These are phyloP conservation scores for Sisymbrium altissimum DNA, from an alignment of 345 rosid genomes.

Conservation along the genomic window DNA sequence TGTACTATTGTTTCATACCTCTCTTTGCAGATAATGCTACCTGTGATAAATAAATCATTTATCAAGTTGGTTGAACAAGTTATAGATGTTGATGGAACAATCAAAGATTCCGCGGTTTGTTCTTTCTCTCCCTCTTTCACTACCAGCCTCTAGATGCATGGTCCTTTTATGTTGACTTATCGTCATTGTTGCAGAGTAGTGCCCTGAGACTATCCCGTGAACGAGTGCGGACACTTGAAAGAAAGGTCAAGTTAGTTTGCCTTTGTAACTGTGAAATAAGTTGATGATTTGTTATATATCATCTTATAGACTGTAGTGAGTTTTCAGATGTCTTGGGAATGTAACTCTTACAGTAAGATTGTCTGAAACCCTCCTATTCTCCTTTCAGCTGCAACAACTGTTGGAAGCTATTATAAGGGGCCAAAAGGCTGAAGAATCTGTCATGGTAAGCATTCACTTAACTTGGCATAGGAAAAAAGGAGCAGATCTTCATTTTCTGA, in stretches of 20 bases:
- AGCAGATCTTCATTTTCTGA: slow-evolving; percentile 18
- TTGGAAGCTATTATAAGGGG: slow-evolving; percentile 66
- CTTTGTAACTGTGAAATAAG: not conserved
- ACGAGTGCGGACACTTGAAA: slow-evolving; percentile 61
- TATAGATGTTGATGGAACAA: slow-evolving; percentile 73
- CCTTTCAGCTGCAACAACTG: slow-evolving; percentile 63
- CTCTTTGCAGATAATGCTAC: slow-evolving; percentile 53
- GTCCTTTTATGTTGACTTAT: slow-evolving; percentile 16
- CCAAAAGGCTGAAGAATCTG: slow-evolving; percentile 46
- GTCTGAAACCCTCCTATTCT: slow-evolving; percentile 9
- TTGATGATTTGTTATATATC: not conserved
- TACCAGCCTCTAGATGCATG: not conserved
- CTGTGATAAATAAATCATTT: slow-evolving; percentile 52
- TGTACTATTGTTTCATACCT: not conserved
- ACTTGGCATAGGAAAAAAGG: not conserved
- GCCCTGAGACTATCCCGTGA: slow-evolving; percentile 63
- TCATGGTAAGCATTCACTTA: slow-evolving; percentile 44
- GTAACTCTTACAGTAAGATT: not conserved
- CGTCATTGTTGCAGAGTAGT: slow-evolving; percentile 56
- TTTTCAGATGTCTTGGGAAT: not conserved
- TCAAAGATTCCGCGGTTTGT: slow-evolving; percentile 86
- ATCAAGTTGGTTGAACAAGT: slow-evolving; percentile 57
- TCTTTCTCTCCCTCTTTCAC: slow-evolving; percentile 14
- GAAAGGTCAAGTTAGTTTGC: slow-evolving; percentile 47
- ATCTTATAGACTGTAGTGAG: not conserved